phyloP scores from a whole-genome alignment of 768 basidiomycete species.

The Collybia mongolica region DNA sequence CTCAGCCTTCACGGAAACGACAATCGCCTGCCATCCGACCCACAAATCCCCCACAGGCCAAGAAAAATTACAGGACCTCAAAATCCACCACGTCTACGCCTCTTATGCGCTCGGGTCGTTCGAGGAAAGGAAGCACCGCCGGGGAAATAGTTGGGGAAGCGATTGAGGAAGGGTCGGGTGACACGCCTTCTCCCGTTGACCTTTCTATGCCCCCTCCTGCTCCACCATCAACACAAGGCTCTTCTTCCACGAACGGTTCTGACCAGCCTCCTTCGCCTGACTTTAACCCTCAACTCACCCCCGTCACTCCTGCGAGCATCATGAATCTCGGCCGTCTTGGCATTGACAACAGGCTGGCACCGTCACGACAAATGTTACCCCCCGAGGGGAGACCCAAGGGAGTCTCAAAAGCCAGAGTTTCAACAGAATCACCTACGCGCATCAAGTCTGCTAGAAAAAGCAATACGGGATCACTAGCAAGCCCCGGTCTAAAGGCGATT shows the following conservation, averaged over 20 bases:
- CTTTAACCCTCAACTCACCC: slow-evolving; percentile 43
- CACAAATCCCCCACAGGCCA: slow-evolving; percentile 20
- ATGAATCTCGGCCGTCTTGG: slow-evolving; percentile 82
- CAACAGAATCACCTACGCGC: slow-evolving; percentile 21
- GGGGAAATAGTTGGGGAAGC: slow-evolving; percentile 28
- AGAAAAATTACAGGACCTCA: slow-evolving; percentile 31
- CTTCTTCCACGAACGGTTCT: slow-evolving; percentile 9
- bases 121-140: slow-evolving; percentile 39
- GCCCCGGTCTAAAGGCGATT: slow-evolving; percentile 66
- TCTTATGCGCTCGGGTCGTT: slow-evolving; percentile 44
- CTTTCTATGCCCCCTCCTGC: slow-evolving; percentile 88
- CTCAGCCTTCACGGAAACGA: slow-evolving; percentile 49
- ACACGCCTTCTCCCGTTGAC: slow-evolving; percentile 87
- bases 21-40: slow-evolving; percentile 50
- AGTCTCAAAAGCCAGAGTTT: slow-evolving; percentile 21
- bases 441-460: slow-evolving; percentile 26
- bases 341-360: slow-evolving; percentile 40
- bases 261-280: slow-evolving; percentile 14
- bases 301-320: slow-evolving; percentile 89
- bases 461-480: slow-evolving; percentile 32
- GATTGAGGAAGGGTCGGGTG: slow-evolving; percentile 27
- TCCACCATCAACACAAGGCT: slow-evolving; percentile 24
- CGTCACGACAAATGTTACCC: slow-evolving; percentile 15
- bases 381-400: slow-evolving; percentile 2
- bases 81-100: slow-evolving; percentile 65